phyloP scores from a whole-genome alignment of 164 flowering plant species.

The Houttuynia cordata region DNA sequence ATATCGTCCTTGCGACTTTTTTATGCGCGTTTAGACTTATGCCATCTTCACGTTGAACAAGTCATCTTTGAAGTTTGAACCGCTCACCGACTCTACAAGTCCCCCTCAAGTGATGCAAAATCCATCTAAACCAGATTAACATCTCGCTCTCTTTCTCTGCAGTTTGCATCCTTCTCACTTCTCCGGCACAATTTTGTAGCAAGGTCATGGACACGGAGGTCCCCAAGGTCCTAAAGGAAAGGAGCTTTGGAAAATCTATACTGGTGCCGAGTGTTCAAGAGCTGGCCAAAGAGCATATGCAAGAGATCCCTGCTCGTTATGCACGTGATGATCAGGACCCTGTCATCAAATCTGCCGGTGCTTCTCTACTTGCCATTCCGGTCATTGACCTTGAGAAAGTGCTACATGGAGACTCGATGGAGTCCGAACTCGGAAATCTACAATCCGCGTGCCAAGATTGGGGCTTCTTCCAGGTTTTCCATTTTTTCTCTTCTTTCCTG shows the following conservation, averaged over 20 bases:
- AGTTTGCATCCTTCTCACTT: too few species aligned
- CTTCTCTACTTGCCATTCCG: slow-evolving; percentile 10
- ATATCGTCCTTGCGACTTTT: too few species aligned
- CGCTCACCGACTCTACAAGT: too few species aligned
- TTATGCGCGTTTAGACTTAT: too few species aligned
- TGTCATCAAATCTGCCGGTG: background rate
- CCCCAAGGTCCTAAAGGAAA: background rate
- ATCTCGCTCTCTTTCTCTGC: too few species aligned
- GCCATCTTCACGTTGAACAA: too few species aligned
- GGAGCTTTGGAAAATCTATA: slow-evolving; percentile 27
- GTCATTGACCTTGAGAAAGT: slow-evolving; percentile 24
- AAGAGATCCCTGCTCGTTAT: slow-evolving; percentile 30
- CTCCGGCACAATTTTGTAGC: too few species aligned
- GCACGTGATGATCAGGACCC: slow-evolving; percentile 15
- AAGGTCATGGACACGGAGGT: background rate
- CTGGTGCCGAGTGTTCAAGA: slow-evolving; percentile 43
- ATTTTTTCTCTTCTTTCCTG: background rate
- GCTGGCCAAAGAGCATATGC: slow-evolving; percentile 20
- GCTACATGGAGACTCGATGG: slow-evolving; percentile 6
- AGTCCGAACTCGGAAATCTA: slow-evolving; percentile 23
- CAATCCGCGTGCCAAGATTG: slow-evolving; percentile 33
- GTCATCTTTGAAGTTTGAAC: too few species aligned
- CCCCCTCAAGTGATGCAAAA: too few species aligned
- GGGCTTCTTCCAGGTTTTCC: slow-evolving; percentile 32
- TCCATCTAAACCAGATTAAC: too few species aligned